phyloP scores from a whole-genome alignment of 1,284 basidiomycete species.

The Microbotryomycetes sp. region DNA sequence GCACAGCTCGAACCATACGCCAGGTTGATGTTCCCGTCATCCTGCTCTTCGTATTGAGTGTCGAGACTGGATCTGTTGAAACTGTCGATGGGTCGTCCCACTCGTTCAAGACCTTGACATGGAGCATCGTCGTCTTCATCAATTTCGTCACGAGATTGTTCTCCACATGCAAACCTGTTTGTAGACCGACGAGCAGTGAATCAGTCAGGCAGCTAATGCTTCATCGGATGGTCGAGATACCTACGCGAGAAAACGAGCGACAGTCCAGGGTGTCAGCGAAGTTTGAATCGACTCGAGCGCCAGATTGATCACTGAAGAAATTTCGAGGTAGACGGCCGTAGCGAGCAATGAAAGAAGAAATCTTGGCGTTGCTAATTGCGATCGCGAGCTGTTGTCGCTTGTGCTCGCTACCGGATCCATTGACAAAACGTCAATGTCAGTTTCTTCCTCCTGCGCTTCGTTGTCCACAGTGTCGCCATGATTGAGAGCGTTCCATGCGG shows the following conservation, averaged over 20 bases:
- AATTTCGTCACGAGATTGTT: conserved; percentile 53
- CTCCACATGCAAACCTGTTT: conserved; percentile 68
- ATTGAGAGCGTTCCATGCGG: conserved; percentile 1
- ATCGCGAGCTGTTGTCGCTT: conserved; percentile 37
- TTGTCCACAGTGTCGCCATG: conserved; percentile 12
- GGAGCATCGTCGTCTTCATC: conserved; percentile 50
- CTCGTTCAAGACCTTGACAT: conserved; percentile 60
- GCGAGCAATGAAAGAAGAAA: conserved; percentile 81
- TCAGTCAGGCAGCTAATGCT: background rate
- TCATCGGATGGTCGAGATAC: background rate
- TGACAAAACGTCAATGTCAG: conserved; percentile 31
- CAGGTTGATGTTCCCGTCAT: background rate
- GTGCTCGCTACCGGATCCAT: too few relatives aligned
- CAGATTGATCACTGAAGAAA: conserved; percentile 67
- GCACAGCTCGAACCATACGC: too few relatives aligned
- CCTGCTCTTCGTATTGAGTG: conserved; percentile 11
- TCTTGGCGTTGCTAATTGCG: conserved; percentile 69
- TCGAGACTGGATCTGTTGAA: background rate
- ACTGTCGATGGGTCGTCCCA: conserved; percentile 38
- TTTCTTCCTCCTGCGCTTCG: conserved; percentile 9
- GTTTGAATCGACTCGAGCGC: conserved; percentile 64
- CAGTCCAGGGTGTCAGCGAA: conserved; percentile 72
- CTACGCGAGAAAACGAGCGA: conserved; percentile 58
- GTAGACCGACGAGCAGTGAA: background rate
- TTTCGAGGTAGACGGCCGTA: conserved; percentile 76